Evolutionary conservation across 768 basidiomycete genomes (phyloP), one percentile per base, ranked within the genome.

Genomic region (Amanita polypyramis): DNA sequence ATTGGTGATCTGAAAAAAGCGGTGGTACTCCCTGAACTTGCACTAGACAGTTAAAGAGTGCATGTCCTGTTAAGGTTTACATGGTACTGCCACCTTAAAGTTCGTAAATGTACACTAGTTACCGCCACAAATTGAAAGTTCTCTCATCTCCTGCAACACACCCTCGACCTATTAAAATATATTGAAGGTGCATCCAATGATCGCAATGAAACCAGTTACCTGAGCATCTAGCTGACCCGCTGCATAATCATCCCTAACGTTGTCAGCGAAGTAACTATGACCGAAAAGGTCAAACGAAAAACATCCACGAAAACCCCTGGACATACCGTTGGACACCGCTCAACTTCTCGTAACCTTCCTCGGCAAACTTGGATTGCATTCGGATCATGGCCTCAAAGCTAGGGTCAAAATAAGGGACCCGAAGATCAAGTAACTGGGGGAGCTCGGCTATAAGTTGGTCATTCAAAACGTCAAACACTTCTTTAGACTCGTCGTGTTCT

Each of bases 321-420:
- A 57, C 67, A 15, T 52, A 90, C 82, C 91, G 71, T 64, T 99
- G 95, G 7, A 97, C 94, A 38, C 90, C 83, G 43, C 92, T 85
- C 43, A 97, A 77, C 66, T 93, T 96, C 69, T 97, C 93, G 62
- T 99, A 98, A 0, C 95, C 94, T 57, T 99, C 95, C 63, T 97
- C 91, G 0, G 95, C 94, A 60, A 98, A 98, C 60, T 94, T 93
- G 60, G 88, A 80, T 60, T 99, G 96, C 80, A 96, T 89, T 25
- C 96, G 79, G 54, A 93, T 92, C 95, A 98, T 98, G 39, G 95
- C 90, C 67, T 98, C 96, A 62, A 98, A 98, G 55, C 88, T 93
- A 4, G 96, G 96, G 63, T 98, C 96, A 54, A 98, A 94, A 73
- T 90, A 99, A 0, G 96, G 96, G 20, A 99, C 87, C 33, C 96